A percentile compares a stretch with the other conserved stretches of the same genome.
Evolutionary conservation across 2,329 filamentous ascomycete genomes (phyloP).

Genomic region (Phialophora chinensis): DNA sequence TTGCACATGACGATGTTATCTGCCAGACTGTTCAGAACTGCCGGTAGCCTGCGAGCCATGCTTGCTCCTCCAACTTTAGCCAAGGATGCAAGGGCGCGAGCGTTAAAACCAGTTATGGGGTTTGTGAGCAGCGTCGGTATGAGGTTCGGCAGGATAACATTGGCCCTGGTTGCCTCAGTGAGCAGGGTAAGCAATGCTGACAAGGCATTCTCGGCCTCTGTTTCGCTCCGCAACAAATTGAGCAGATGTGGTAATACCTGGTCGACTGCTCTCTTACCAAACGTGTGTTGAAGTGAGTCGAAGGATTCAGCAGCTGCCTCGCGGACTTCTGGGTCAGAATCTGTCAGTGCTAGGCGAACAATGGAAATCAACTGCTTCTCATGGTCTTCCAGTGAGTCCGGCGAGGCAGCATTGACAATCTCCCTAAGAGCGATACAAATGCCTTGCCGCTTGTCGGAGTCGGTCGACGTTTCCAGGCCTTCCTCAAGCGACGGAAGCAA

Average conservation of each 20-base stretch:
- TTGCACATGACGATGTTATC: slow-evolving; percentile 80
- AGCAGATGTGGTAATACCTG: slow-evolving; percentile 93
- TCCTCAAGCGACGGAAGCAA: slow-evolving; percentile 91
- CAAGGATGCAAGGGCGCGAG: slow-evolving; percentile 87
- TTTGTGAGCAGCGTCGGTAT: slow-evolving; percentile 89
- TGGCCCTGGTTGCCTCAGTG: slow-evolving; percentile 90
- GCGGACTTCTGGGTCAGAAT: slow-evolving; percentile 85
- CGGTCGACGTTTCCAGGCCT: slow-evolving; percentile 83
- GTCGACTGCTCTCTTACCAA: slow-evolving; percentile 93
- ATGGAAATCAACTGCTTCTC: slow-evolving; percentile 95
- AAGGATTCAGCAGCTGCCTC: slow-evolving; percentile 97
- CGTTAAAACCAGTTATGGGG: slow-evolving; percentile 93
- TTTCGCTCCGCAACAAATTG: slow-evolving; percentile 82
- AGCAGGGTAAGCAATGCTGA: slow-evolving; percentile 91
- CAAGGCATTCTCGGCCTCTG: slow-evolving; percentile 88
- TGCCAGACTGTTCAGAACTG: slow-evolving; percentile 91
- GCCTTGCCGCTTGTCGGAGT: slow-evolving; percentile 92
- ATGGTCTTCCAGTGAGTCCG: slow-evolving; percentile 88
- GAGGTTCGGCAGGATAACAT: slow-evolving; percentile 94
- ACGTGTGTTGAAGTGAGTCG: slow-evolving; percentile 87
- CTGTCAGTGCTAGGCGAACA: slow-evolving; percentile 88
- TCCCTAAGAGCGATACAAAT: slow-evolving; percentile 96
- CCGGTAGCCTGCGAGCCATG: slow-evolving; percentile 88
- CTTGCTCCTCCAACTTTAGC: slow-evolving; percentile 87
- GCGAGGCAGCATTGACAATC: slow-evolving; percentile 85